Evolutionary conservation across 2,329 filamentous ascomycete genomes (phyloP), one percentile per base, ranked within the genome.

Genomic region (Fusarium pininemorale): DNA sequence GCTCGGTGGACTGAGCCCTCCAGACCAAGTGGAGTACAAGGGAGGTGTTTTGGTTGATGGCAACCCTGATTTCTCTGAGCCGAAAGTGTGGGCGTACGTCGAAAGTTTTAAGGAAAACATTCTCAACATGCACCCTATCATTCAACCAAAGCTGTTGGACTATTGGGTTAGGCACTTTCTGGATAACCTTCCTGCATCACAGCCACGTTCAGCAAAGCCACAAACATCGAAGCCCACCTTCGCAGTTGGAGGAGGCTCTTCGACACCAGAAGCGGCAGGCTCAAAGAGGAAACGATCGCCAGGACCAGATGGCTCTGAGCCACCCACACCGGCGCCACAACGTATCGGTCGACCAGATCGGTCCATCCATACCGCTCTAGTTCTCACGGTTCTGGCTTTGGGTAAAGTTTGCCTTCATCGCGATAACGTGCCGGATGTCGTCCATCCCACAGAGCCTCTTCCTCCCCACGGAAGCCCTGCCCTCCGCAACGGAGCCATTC

Each of bases 311-410:
- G 74, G 81, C 63, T 74, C 77, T 11, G 80, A 82, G 39, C 75
- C 79, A 39, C 70, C 77, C 74, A 82, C 78, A 55, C 70, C 83
- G 69, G 69, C 72, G 24, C 70, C 69, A 38, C 70, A 70, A 39
- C 88, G 86, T 74, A 82, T 84, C 12, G 85, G 86, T 7, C 85
- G 85, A 63, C 90, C 90, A 6, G 88, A 88, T 74, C 87, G 92
- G 59, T 94, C 92, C 13, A 90, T 96, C 22, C 89, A 91, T 60
- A 97, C 94, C 75, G 95, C 95, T 1, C 87, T 98, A 44, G 90
- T 98, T 3, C 87, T 98, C 6, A 86, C 96, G 8, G 90, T 98
- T 2, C 86, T 98, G 61, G 96, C 96, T 1, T 84, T 99, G 11
- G 96, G 96, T 24, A 95, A 94, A 78, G 93, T 98, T 18, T 96